Conservation (phyloP, 164 flowering plant genomes). For the Warburgia ugandensis region DNA sequence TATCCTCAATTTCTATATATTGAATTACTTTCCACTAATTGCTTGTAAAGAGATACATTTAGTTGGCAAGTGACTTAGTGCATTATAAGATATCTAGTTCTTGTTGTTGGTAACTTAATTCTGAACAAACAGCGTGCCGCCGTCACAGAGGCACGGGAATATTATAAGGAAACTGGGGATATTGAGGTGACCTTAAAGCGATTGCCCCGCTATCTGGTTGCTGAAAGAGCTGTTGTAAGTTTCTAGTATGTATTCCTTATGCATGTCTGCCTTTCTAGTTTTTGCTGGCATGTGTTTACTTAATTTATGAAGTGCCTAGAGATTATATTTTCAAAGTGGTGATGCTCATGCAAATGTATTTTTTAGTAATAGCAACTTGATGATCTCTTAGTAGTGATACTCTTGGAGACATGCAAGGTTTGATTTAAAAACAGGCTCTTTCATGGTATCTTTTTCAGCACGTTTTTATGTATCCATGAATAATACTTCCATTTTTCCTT, state of each 20-base stretch:
- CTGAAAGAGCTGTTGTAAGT: conserved; percentile 90
- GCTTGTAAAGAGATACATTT: not conserved
- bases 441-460: too few species aligned
- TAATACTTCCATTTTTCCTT: too few species aligned
- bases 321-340: too few species aligned
- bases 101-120: conserved; percentile 38
- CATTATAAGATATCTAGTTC: not conserved
- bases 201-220: conserved; percentile 71
- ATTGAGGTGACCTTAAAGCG: conserved; percentile 71
- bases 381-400: too few species aligned
- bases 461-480: too few species aligned
- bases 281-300: too few species aligned
- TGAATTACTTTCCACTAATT: not conserved
- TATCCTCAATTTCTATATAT: conserved; percentile 51
- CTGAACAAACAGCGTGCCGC: conserved; percentile 50
- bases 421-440: too few species aligned
- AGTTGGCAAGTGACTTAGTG: not conserved
- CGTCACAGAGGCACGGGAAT: conserved; percentile 55
- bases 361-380: too few species aligned
- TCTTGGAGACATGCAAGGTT: too few species aligned
- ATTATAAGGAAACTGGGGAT: conserved; percentile 72
- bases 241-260: not conserved
- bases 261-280: not conserved
- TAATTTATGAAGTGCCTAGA: too few species aligned
- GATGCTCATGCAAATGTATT: too few species aligned